phyloP scores from a whole-genome alignment of 164 flowering plant genomes.

The Vitis labrusca region DNA sequence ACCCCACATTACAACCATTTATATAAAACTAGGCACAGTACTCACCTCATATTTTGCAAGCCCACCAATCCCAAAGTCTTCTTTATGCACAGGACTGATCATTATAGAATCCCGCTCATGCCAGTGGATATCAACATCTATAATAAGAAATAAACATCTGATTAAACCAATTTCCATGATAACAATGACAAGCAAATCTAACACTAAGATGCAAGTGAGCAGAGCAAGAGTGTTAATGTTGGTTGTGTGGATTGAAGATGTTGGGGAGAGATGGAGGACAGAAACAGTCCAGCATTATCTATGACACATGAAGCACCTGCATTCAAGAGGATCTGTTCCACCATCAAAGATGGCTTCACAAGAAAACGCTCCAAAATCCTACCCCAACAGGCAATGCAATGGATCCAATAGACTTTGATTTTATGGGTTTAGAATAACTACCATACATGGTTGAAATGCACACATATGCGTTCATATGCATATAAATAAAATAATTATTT shows the following conservation, averaged over 20 bases:
- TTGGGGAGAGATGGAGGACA: not conserved
- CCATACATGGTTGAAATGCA: too few species aligned
- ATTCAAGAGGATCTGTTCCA: not conserved
- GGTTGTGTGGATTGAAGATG: not conserved
- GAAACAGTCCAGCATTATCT: too few species aligned
- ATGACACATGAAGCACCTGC: not conserved
- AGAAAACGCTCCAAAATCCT: not conserved
- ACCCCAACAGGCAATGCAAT: not conserved
- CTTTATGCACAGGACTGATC: slow-evolving; percentile 37
- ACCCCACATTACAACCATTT: not conserved
- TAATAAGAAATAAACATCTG: slow-evolving; percentile 8
- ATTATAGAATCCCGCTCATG: slow-evolving; percentile 35
- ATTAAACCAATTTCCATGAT: not conserved
- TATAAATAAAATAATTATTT: too few species aligned
- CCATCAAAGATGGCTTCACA: not conserved
- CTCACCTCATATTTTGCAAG: slow-evolving; percentile 67
- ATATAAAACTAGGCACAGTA: not conserved
- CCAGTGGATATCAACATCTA: slow-evolving; percentile 75
- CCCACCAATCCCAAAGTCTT: slow-evolving; percentile 58
- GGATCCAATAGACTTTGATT: not conserved
- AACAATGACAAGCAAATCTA: not conserved
- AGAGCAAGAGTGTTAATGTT: too few species aligned
- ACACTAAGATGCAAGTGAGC: too few species aligned
- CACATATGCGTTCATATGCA: too few species aligned
- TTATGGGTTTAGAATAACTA: not conserved